Conservation (phyloP, 306 rosid species). For the Cucurbita moschata region DNA sequence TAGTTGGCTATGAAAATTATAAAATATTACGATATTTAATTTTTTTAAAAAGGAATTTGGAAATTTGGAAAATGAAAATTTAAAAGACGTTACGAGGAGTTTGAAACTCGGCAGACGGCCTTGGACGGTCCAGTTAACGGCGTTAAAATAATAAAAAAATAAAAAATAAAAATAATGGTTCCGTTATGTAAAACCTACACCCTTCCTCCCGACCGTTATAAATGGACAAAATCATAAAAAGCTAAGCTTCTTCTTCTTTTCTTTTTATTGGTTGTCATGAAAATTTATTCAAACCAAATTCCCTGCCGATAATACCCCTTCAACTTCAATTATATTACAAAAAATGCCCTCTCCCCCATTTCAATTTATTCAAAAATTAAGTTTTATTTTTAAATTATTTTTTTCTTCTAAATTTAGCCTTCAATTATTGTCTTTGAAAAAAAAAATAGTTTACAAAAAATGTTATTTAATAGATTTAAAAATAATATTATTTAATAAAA, state of each 20-base stretch:
- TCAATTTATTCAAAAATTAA: neutral
- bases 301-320: slow-evolving; percentile 5
- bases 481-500: no score
- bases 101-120: slow-evolving; percentile 23
- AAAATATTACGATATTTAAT: neutral
- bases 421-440: no score
- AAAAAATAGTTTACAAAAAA: no score
- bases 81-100: slow-evolving; percentile 28
- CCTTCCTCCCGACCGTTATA: slow-evolving; percentile 50
- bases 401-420: neutral
- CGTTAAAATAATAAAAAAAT: slow-evolving; percentile 12
- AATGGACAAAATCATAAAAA: slow-evolving; percentile 21
- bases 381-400: neutral
- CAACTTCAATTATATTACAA: slow-evolving; percentile 5
- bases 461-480: no score
- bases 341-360: neutral
- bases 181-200: slow-evolving; percentile 16
- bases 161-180: neutral
- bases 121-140: slow-evolving; percentile 21
- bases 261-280: neutral
- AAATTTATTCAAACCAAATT: slow-evolving; percentile 19
- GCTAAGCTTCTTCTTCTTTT: neutral
- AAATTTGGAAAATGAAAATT: neutral
- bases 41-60: neutral
- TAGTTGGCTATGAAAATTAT: slow-evolving; percentile 4